Evolutionary conservation across 1,284 basidiomycete species (phyloP).

Genomic region (Calocybe gambosa): DNA sequence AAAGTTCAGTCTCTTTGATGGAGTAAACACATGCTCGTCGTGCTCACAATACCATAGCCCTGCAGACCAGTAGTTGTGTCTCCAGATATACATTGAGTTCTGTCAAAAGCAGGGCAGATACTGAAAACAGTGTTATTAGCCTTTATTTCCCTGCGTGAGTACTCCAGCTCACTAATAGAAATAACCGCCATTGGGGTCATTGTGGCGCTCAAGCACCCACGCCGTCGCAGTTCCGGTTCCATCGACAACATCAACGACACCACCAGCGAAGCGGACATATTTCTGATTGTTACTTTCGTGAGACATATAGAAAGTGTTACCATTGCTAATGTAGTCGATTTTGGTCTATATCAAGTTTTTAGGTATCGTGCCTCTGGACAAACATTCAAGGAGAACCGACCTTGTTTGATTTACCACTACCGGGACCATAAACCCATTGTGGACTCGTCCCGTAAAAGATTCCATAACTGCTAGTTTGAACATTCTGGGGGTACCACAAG

Average conservation of each 20-base stretch:
- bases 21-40: neutral
- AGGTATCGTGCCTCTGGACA: neutral
- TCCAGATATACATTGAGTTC: slow-evolving; percentile 5
- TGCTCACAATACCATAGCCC: neutral
- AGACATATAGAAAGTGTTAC: slow-evolving; percentile 1
- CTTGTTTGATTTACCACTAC: neutral
- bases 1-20: neutral
- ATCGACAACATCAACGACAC: neutral
- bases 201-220: slow-evolving; percentile 6
- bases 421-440: neutral
- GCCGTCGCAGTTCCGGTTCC: neutral
- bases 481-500: neutral
- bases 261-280: neutral
- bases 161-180: slow-evolving; percentile 4
- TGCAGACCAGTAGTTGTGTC: neutral
- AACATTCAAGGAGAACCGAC: neutral
- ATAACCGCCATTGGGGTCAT: slow-evolving; percentile 4
- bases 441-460: neutral
- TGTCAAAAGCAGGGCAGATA: slow-evolving; percentile 3
- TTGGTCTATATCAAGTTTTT: neutral
- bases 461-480: neutral
- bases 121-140: neutral
- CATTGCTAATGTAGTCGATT: neutral
- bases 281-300: neutral
- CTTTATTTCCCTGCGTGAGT: neutral